Evolutionary conservation across 352 stramenopile genomes (phyloP), one percentile per base, ranked within the genome.

Genomic region (Phytophthora boehmeriae): DNA sequence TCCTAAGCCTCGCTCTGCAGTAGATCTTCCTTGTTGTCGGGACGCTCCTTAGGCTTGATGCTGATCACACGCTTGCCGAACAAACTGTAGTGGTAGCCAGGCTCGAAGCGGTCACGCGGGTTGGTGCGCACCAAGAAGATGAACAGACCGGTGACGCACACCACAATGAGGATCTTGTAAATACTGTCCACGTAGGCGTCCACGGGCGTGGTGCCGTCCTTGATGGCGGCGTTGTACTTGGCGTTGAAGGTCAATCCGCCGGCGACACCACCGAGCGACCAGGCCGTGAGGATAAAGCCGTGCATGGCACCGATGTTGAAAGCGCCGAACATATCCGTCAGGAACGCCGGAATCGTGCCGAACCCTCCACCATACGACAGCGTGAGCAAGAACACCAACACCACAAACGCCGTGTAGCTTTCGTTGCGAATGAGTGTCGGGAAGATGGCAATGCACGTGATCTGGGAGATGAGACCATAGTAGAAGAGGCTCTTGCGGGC

Each of bases 221-320:
- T 68, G 47, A 86, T 62, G 2, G 63, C 62, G 11, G 48, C 49
- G 30, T 76, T 71, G 75, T 81, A 92, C 41, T 71, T 57, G 52
- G 59, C 68, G 66, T 89, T 93, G 62, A 93, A 93, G 8, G 63
- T 79, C 50, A 93, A 74, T 17, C 84, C 84, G 9, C 86, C 86
- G 6, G 72, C 83, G 8, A 95, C 78, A 5, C 80, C 84, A 34
- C 78, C 80, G 14, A 92, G 80, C 1, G 81, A 90, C 84, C 83
- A 90, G 9, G 83, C 73, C 8, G 86, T 93, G 13, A 95, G 59
- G 57, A 92, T 88, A 48, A 90, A 68, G 2, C 86, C 86, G 66
- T 95, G 83, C 75, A 95, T 86, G 28, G 81, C 82, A 19, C 82
- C 86, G 46, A 92, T 90, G 72, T 95, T 92, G 58, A 73, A 91